Base-by-base conservation (phyloP, 2,329 filamentous ascomycete species). In the Alternaria atra region DNA sequence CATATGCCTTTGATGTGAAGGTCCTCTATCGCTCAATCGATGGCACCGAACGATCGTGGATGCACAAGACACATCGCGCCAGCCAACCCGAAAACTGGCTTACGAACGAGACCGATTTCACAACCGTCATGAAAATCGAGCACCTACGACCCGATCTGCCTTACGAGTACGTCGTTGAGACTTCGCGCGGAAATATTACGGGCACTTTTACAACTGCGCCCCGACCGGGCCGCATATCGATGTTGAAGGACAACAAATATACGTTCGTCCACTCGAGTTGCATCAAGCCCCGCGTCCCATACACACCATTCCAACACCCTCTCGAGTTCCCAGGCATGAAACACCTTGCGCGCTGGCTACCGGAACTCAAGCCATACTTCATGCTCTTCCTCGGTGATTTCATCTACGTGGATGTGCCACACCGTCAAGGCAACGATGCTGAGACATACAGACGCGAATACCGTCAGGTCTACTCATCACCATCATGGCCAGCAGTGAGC, bases 221-320 rank as follows among this genome's bases (percentile, higher is more conserved):
- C 1, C 86, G 84, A 35, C 82, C 88, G 0, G 93, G 93, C 10
- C 83, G 86, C 2, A 84, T 86, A 64, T 86, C 88, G 0, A 60
- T 65, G 6, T 81, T 84, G 15, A 84, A 85, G 43, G 85, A 89
- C 51, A 90, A 89, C 40, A 89, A 88, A 58, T 94, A 97, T 70
- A 97, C 92, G 0, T 99, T 99, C 76, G 81, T 98, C 7, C 93
- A 94, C 4, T 95, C 93, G 0, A 97, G 93, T 42, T 99, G 95
- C 79, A 93, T 98, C 72, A 92, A 97, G 70, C 90, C 91, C 10
- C 90, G 93, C 17, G 93, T 98, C 57, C 95, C 95, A 0, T 99
- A 99, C 79, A 91, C 86, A 43, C 91, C 92, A 0, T 79, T 93
- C n/a, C 87, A 92, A 39, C 92, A 97, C 74, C 88, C 94, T 0